Evolutionary conservation across 768 basidiomycete genomes (phyloP).

Genomic region (Xerocomellus dryophilus): DNA sequence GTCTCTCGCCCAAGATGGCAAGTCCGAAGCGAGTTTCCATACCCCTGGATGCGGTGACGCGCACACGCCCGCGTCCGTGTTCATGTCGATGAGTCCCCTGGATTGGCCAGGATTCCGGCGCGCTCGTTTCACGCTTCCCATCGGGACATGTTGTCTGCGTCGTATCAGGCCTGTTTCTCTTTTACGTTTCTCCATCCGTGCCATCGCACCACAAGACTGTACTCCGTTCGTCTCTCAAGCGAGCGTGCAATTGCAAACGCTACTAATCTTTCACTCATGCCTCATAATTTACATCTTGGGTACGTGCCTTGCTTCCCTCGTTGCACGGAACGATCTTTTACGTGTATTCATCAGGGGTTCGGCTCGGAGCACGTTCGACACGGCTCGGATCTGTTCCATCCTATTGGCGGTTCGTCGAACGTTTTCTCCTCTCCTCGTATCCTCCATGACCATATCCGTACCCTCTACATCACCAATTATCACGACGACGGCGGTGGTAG

Average conservation of each 20-base stretch:
- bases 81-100: not conserved
- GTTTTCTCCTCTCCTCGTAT: not conserved
- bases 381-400: not conserved
- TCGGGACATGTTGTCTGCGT: not conserved
- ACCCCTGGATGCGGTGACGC: not conserved
- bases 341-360: not conserved
- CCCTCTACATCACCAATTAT: too few species aligned
- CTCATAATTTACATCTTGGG: not conserved
- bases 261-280: not conserved
- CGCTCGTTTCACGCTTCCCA: not conserved
- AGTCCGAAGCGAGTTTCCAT: not conserved
- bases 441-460: not conserved
- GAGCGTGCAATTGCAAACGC: not conserved
- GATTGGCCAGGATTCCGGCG: not conserved
- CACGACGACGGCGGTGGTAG: too few species aligned
- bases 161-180: not conserved
- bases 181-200: not conserved
- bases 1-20: constrained; percentile 1
- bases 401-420: not conserved
- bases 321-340: not conserved
- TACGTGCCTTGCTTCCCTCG: not conserved
- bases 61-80: not conserved
- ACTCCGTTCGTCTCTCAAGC: too few species aligned
- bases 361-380: not conserved
- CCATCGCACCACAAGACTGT: not conserved